A percentile compares a stretch with the other conserved stretches of the same genome.
phyloP scores from a whole-genome alignment of 768 basidiomycete genomes.

The Psilocybe tampanensis region DNA sequence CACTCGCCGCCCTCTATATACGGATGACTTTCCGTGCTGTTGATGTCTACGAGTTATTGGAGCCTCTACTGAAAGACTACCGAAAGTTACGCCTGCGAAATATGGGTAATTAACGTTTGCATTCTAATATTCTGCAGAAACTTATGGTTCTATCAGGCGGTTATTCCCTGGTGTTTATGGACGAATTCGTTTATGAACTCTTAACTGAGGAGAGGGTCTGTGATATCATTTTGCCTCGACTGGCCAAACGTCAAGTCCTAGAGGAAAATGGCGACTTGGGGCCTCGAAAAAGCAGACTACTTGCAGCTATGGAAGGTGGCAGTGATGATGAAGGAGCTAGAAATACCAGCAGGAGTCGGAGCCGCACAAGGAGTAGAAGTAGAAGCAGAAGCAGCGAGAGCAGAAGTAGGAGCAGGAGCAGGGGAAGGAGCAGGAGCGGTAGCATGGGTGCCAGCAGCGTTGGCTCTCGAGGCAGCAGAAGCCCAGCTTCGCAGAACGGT shows the following conservation, averaged over 20 bases:
- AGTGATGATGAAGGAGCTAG: constrained; percentile 52
- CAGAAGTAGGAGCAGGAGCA: constrained; percentile 30
- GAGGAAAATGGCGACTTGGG: constrained; percentile 93
- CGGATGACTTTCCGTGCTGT: constrained; percentile 91
- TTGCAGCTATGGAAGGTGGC: constrained; percentile 84
- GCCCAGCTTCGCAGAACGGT: constrained; percentile 45
- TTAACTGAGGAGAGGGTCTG: constrained; percentile 91
- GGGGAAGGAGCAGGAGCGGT: background rate
- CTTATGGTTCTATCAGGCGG: constrained; percentile 57
- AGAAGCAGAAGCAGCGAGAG: constrained; percentile 28
- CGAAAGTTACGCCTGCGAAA: constrained; percentile 82
- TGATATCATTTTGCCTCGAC: constrained; percentile 92
- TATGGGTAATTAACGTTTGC: constrained; percentile 59
- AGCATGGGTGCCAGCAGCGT: constrained; percentile 24
- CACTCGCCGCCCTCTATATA: constrained; percentile 91
- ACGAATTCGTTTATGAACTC: constrained; percentile 87
- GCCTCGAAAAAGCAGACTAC: constrained; percentile 81
- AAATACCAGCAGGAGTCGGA: constrained; percentile 35
- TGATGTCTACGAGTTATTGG: constrained; percentile 91
- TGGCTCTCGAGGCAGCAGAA: constrained; percentile 9
- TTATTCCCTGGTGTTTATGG: constrained; percentile 84
- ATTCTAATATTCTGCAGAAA: background rate
- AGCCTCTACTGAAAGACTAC: constrained; percentile 94
- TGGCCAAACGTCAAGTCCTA: constrained; percentile 81
- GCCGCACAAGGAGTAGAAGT: constrained; percentile 32